phyloP scores from a whole-genome alignment of 176 grass and related monocot species.

The Raddia distichophylla region DNA sequence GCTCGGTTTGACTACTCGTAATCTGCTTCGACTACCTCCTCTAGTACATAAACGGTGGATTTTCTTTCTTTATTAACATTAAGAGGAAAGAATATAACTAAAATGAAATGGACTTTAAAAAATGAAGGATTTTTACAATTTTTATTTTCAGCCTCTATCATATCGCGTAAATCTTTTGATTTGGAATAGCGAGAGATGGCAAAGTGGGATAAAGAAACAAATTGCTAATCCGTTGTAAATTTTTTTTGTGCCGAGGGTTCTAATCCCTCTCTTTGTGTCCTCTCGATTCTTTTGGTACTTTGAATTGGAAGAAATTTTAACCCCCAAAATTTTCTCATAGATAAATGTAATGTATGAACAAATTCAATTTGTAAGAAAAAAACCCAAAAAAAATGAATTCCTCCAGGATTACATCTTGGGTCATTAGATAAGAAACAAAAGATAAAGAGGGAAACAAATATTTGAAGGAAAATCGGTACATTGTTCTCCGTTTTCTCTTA shows the following conservation, averaged over 20 bases:
- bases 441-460: constrained; percentile 38
- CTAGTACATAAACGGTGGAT: no score
- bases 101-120: no score
- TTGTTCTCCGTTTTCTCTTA: no score
- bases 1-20: no score
- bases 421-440: constrained; percentile 44
- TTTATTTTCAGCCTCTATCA: neutral
- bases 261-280: no score
- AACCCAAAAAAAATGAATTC: neutral
- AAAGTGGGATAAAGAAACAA: constrained; percentile 29
- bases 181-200: constrained; percentile 29
- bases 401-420: constrained; percentile 6
- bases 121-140: no score
- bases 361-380: constrained; percentile 8
- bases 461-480: no score
- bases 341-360: neutral
- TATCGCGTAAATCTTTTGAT: constrained; percentile 12
- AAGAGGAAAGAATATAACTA: no score
- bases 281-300: neutral
- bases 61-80: no score
- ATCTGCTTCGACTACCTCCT: no score
- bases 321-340: neutral
- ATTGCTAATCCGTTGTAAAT: constrained; percentile 39
- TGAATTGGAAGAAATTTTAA: neutral
- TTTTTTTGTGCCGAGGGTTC: no score